Percentiles rank a stretch among this genome's conserved stretches.
Evolutionary conservation across 306 rosid species (phyloP).

Genomic region (Arachis stenosperma): DNA sequence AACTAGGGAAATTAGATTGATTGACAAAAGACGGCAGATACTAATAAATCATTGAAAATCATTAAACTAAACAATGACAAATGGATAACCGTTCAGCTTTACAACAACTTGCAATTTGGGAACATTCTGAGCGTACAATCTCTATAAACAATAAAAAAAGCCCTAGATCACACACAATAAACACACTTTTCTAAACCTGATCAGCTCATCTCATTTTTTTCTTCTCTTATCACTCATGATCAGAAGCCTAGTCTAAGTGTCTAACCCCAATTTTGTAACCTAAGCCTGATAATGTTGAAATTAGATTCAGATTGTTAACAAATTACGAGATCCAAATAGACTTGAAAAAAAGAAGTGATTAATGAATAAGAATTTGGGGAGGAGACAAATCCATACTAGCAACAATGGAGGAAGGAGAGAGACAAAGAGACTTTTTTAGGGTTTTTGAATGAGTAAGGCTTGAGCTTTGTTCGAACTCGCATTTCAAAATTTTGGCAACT

Average conservation of each 20-base stretch:
- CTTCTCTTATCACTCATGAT: neutral
- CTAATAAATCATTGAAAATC: neutral
- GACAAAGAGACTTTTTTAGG: too few relatives aligned
- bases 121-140: slow-evolving; percentile 4
- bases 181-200: slow-evolving; percentile 2
- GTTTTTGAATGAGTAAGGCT: too few relatives aligned
- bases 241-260: neutral
- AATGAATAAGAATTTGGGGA: too few relatives aligned
- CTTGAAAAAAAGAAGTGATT: too few relatives aligned
- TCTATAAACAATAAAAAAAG: neutral
- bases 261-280: too few relatives aligned
- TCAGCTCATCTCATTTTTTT: neutral
- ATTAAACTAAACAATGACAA: neutral
- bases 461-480: too few relatives aligned
- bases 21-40: neutral
- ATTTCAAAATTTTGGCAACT: too few relatives aligned
- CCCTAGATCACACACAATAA: slow-evolving; percentile 9
- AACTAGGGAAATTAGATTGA: neutral
- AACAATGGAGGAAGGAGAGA: too few relatives aligned
- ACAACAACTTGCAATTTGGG: slow-evolving; percentile 11
- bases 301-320: too few relatives aligned
- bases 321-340: too few relatives aligned
- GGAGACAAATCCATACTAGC: too few relatives aligned
- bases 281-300: too few relatives aligned
- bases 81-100: slow-evolving; percentile 10